Evolutionary conservation across 2,329 filamentous ascomycete species (phyloP), one percentile per base, ranked within the genome.

Genomic region (Leptographium wingfieldii): DNA sequence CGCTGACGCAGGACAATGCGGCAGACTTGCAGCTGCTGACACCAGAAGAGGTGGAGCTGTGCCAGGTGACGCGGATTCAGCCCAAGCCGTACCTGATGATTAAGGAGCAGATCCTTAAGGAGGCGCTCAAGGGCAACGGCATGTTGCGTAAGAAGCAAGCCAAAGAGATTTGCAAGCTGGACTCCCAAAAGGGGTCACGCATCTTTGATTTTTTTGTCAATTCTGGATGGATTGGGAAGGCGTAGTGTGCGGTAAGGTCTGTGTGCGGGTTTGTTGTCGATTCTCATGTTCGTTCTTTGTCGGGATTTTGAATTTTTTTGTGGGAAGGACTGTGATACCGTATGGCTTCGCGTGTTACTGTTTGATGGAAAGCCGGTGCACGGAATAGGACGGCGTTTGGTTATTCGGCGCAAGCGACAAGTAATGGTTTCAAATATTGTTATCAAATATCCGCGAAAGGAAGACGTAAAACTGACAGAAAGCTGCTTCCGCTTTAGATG

Each of bases 141-240:
- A 82, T 80, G 14, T 74, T 99, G 9, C 97, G 96, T 78, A 96
- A 94, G 80, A 97, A 96, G 74, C 86, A 92, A 66, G 91, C 91
- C 2, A 88, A 87, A 69, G 88, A 95, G 69, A 86, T 97, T 31
- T 92, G 88, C 69, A 74, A 85, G 70, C 81, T 97, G 58, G 92
- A 97, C 68, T 82, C 84, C 11, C 87, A 88, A 64, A 97, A 96
- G 72, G 87, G 88, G 0, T 86, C 87, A 22, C 81, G 90, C 65
- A 84, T 97, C 61, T 96, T 92, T 73, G 94, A 97, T 71, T 97
- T 96, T 70, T 92, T 96, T 75, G 88, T 95, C 63, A 89, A 91
- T 69, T 86, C 85, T 60, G 94, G 92, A 3, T 97, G 92, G 91
- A 86, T 97, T 62, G 87, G 85, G 38, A 94, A 95, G 76, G 88